phyloP scores from a whole-genome alignment of 2,329 filamentous ascomycete genomes.

The Apiospora rasikravindrae region DNA sequence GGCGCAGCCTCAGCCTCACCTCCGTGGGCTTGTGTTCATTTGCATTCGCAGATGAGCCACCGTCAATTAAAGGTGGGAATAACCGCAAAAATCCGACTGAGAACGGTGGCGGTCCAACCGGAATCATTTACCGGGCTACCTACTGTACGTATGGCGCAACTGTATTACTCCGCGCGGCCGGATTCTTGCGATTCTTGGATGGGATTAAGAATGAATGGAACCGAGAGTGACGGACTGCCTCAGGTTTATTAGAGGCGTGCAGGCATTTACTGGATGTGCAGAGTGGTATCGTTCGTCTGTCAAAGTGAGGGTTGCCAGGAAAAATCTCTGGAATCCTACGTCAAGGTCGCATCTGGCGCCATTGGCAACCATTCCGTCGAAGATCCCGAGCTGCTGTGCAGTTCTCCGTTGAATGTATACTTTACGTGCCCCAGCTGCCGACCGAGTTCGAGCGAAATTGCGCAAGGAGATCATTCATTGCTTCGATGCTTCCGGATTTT shows the following conservation, averaged over 20 bases:
- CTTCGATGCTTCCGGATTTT: background rate
- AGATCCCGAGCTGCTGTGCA: slow-evolving; percentile 7
- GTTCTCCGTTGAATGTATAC: background rate
- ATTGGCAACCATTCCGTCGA: slow-evolving; percentile 6
- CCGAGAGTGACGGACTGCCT: slow-evolving; percentile 15
- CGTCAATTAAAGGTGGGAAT: background rate
- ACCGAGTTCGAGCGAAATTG: background rate
- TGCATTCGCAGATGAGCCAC: background rate
- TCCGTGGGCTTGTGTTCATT: background rate
- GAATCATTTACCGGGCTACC: background rate
- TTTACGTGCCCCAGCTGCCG: background rate
- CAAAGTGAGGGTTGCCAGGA: slow-evolving; percentile 13
- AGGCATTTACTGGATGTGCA: slow-evolving; percentile 3
- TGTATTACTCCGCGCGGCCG: slow-evolving; percentile 9
- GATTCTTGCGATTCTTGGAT: background rate
- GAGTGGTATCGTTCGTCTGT: slow-evolving; percentile 12
- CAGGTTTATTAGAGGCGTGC: slow-evolving; percentile 9
- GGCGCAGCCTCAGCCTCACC: slow-evolving; percentile 3
- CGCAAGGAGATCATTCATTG: background rate
- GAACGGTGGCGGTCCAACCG: background rate
- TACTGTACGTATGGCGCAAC: background rate
- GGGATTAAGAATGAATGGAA: slow-evolving; percentile 12
- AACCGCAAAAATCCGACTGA: background rate
- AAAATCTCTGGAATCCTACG: slow-evolving; percentile 17
- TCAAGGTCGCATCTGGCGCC: slow-evolving; percentile 18